A percentile compares a stretch with the other conserved stretches of the same genome.
Conservation (phyloP, 129 eudicot species). For the Scalesia atractyloides region DNA sequence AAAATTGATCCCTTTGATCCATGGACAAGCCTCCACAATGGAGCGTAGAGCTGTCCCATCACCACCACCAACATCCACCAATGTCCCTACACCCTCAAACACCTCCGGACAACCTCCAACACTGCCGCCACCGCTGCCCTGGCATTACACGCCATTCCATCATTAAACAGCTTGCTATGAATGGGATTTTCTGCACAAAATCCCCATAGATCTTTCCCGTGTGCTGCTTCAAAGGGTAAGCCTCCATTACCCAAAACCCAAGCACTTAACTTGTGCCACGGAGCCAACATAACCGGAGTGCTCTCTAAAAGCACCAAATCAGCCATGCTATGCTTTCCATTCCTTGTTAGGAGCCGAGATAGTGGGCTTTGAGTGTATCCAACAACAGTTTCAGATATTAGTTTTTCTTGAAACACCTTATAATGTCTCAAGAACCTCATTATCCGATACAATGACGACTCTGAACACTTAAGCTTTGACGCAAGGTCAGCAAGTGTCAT, state of each 20-base stretch:
- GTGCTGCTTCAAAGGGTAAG: constrained; percentile 9
- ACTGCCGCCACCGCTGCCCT: not conserved
- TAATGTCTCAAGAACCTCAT: constrained; percentile 4
- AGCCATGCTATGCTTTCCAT: not conserved
- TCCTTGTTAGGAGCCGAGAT: not conserved
- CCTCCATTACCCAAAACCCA: not conserved
- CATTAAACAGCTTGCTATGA: constrained; percentile 2
- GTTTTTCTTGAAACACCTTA: not conserved
- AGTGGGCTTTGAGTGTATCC: not conserved
- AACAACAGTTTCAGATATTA: not conserved
- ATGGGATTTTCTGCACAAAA: not conserved
- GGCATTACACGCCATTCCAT: not conserved
- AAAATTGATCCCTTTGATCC: no score
- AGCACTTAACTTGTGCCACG: constrained; percentile 8
- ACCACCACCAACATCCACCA: constrained; percentile 8
- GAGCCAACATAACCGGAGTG: not conserved
- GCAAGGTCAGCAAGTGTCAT: constrained; percentile 6
- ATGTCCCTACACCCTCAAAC: not conserved
- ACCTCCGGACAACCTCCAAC: not conserved
- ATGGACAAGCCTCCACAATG: not conserved
- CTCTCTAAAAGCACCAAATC: constrained; percentile 3
- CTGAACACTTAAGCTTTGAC: not conserved
- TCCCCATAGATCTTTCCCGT: not conserved
- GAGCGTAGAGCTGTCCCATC: not conserved
- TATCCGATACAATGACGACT: not conserved